Evolutionary conservation across 352 stramenopile species (phyloP).

Genomic region (Phytophthora europaea): DNA sequence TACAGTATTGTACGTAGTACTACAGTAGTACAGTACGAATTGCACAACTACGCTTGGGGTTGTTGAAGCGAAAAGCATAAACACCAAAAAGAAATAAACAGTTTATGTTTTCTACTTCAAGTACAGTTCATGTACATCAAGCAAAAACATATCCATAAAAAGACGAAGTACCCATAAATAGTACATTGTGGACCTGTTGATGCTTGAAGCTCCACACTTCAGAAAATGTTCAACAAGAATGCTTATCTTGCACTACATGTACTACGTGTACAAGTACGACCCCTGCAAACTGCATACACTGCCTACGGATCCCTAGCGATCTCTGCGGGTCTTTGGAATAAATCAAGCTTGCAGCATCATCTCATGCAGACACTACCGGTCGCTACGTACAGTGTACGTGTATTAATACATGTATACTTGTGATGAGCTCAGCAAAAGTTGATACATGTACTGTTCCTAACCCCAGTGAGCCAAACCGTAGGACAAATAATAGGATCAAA

Average conservation of each 20-base stretch:
- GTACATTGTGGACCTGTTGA: constrained; percentile 1
- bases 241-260: not conserved
- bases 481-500: too few species aligned
- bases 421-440: too few species aligned
- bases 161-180: not conserved
- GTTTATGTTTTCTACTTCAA: constrained; percentile 4
- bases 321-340: not conserved
- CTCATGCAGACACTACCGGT: too few species aligned
- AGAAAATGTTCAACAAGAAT: not conserved
- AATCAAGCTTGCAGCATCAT: not conserved
- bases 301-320: not conserved
- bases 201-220: constrained; percentile 3
- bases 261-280: too few species aligned
- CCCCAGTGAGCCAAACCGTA: too few species aligned
- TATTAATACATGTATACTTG: too few species aligned
- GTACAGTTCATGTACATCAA: not conserved
- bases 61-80: constrained; percentile 1
- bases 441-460: too few species aligned
- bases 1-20: too few species aligned
- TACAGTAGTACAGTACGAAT: too few species aligned
- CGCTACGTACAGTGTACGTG: too few species aligned
- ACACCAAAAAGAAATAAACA: not conserved
- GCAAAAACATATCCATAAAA: constrained; percentile 1
- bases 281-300: not conserved
- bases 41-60: too few species aligned